A percentile compares a stretch with the other conserved stretches of the same genome.
phyloP scores from a whole-genome alignment of 73 alveolate species.

The Paramecium pentaurelia region DNA sequence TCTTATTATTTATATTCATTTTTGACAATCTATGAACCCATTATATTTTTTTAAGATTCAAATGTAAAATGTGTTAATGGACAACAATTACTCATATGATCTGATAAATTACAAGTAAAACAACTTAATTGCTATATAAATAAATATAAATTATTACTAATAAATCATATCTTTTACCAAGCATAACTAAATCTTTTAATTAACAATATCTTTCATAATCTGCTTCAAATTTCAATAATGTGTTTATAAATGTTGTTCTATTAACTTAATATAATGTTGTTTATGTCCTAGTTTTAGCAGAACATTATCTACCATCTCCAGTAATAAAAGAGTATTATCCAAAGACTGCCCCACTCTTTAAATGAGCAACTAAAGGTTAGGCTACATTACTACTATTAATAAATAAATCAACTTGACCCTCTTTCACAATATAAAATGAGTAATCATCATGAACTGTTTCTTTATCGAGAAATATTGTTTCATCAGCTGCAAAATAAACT shows the following conservation, averaged over 20 bases:
- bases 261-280: background rate
- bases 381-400: background rate
- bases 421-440: background rate
- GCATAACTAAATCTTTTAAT: background rate
- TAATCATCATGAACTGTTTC: background rate
- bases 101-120: background rate
- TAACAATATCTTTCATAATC: slow-evolving; percentile 40
- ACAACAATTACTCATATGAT: background rate
- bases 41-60: background rate
- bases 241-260: background rate
- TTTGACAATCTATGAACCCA: background rate
- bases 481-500: slow-evolving; percentile 10
- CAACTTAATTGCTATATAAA: background rate
- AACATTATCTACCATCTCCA: slow-evolving; percentile 30
- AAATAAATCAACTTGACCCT: slow-evolving; percentile 5
- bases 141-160: background rate
- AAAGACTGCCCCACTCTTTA: background rate
- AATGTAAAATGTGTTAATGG: background rate
- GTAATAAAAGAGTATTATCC: slow-evolving; percentile 14
- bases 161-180: background rate
- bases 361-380: background rate
- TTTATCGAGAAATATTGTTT: background rate
- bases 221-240: background rate
- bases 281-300: background rate
- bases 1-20: background rate